Evolutionary conservation across 2,329 filamentous ascomycete species (phyloP).

Genomic region (Calonectria hongkongensis): DNA sequence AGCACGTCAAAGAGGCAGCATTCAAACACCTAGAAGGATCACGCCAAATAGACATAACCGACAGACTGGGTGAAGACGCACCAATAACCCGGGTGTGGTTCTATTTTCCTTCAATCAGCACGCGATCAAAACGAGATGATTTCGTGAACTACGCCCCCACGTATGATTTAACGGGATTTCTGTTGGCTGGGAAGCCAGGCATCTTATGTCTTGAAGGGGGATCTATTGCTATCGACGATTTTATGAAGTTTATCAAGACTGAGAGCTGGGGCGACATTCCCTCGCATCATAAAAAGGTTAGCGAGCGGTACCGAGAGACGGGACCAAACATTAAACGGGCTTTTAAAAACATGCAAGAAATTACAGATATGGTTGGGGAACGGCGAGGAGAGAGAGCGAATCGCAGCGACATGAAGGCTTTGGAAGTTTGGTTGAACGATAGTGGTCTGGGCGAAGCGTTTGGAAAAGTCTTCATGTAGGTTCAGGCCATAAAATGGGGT

Average conservation of each 20-base stretch:
- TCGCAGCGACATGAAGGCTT: slow-evolving; percentile 71
- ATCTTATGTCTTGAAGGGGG: slow-evolving; percentile 70
- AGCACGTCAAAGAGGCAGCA: slow-evolving; percentile 64
- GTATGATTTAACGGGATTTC: slow-evolving; percentile 74
- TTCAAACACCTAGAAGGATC: slow-evolving; percentile 54
- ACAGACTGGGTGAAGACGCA: neutral
- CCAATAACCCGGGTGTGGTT: slow-evolving; percentile 75
- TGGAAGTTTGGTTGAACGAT: slow-evolving; percentile 69
- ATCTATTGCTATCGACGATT: slow-evolving; percentile 70
- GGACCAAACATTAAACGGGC: slow-evolving; percentile 58
- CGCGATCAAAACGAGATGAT: slow-evolving; percentile 75
- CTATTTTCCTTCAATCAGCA: slow-evolving; percentile 78
- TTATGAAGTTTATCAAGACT: slow-evolving; percentile 79
- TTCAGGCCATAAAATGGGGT: too few species aligned
- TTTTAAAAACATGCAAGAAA: slow-evolving; percentile 74
- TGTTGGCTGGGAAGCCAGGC: slow-evolving; percentile 77
- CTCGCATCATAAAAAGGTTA: slow-evolving; percentile 77
- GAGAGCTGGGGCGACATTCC: slow-evolving; percentile 79
- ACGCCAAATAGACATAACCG: slow-evolving; percentile 22
- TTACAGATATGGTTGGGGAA: slow-evolving; percentile 70
- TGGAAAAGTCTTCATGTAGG: slow-evolving; percentile 52
- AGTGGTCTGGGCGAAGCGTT: slow-evolving; percentile 52
- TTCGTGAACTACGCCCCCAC: slow-evolving; percentile 71
- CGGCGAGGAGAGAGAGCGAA: slow-evolving; percentile 69
- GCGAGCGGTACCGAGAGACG: slow-evolving; percentile 70